These are phyloP conservation scores for Talaromyces trachyspermus DNA, from an alignment of 495 filamentous ascomycete genomes.

Conservation along the genomic window DNA sequence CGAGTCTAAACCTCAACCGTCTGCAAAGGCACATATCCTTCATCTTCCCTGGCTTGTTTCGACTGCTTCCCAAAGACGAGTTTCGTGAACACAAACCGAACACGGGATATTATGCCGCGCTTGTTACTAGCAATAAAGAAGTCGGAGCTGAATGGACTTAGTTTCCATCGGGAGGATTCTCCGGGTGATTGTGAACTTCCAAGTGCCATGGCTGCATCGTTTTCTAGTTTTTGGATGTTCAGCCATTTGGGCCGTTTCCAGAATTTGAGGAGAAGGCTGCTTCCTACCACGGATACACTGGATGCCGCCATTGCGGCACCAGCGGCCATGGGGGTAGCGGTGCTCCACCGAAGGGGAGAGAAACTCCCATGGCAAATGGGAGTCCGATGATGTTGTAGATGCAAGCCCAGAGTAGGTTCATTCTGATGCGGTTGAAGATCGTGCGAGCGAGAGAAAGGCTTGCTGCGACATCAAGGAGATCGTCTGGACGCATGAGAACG, in stretches of 20 bases:
- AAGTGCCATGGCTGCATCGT: constrained; percentile 24
- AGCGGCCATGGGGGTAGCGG: constrained; percentile 92
- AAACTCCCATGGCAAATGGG: constrained; percentile 91
- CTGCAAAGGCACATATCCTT: constrained; percentile 39
- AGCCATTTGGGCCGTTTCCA: constrained; percentile 90
- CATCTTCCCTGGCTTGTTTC: constrained; percentile 20
- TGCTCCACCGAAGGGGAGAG: constrained; percentile 82
- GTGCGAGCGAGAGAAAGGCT: constrained; percentile 71
- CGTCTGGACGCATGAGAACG: constrained; percentile 87
- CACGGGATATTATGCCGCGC: background rate
- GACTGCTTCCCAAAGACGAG: constrained; percentile 20
- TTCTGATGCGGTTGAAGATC: constrained; percentile 88
- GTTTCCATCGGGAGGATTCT: constrained; percentile 1
- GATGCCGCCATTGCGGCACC: constrained; percentile 90
- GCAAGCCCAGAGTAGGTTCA: constrained; percentile 88
- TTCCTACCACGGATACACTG: constrained; percentile 83
- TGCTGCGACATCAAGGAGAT: constrained; percentile 86
- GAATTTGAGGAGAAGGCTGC: constrained; percentile 73
- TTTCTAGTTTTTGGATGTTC: constrained; percentile 60
- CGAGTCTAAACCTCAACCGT: constrained; percentile 31
- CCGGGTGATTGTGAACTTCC: background rate
- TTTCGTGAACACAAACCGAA: constrained; percentile 2
- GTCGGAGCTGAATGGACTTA: constrained; percentile 5
- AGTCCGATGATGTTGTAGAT: constrained; percentile 88
- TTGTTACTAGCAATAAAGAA: constrained; percentile 1